A percentile compares a stretch with the other conserved stretches of the same genome.
These are phyloP conservation scores for Ceratobasidium sp. DNA, from an alignment of 1,284 basidiomycete species.

Conservation along the genomic window DNA sequence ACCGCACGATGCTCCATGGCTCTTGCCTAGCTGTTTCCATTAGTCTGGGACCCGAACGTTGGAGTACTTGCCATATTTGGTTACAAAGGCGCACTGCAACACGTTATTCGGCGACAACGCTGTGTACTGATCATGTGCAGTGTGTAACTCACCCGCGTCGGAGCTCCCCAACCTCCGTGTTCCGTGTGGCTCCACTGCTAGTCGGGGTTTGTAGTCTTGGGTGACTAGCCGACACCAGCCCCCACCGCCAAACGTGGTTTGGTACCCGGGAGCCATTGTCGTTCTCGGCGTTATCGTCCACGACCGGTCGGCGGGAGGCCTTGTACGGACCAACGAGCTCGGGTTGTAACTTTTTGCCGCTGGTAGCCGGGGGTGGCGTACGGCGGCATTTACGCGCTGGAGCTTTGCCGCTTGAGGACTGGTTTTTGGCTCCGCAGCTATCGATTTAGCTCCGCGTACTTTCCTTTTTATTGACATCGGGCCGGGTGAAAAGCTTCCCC, in stretches of 20 bases:
- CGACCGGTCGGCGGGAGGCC: not conserved
- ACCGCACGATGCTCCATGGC: conserved; percentile 14
- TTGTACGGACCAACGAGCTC: not conserved
- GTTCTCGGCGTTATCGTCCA: conserved; percentile 23
- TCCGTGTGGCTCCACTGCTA: conserved; percentile 4
- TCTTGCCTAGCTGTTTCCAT: not conserved
- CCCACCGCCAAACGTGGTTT: conserved; percentile 17
- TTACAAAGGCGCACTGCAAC: conserved; percentile 35
- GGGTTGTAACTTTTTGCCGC: not conserved
- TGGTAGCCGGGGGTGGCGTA: conserved; percentile 6
- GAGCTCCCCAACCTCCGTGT: conserved; percentile 3
- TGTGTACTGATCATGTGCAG: not conserved
- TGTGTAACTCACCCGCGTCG: conserved; percentile 5
- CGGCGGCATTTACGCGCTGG: not conserved
- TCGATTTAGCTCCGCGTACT: conserved; percentile 19
- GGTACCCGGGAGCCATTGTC: conserved; percentile 22
- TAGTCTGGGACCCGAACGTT: conserved; percentile 12
- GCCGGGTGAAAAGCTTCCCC: not conserved
- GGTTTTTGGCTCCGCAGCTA: not conserved
- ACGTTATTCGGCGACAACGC: conserved; percentile 22
- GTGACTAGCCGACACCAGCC: conserved; percentile 7
- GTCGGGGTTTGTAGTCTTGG: conserved; percentile 15
- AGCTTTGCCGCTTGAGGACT: not conserved
- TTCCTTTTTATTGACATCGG: conserved; percentile 1
- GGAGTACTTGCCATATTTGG: conserved; percentile 17